A percentile compares a stretch with the other conserved stretches of the same genome.
Conservation (phyloP, 306 rosid species). For the Heteromeles arbutifolia region DNA sequence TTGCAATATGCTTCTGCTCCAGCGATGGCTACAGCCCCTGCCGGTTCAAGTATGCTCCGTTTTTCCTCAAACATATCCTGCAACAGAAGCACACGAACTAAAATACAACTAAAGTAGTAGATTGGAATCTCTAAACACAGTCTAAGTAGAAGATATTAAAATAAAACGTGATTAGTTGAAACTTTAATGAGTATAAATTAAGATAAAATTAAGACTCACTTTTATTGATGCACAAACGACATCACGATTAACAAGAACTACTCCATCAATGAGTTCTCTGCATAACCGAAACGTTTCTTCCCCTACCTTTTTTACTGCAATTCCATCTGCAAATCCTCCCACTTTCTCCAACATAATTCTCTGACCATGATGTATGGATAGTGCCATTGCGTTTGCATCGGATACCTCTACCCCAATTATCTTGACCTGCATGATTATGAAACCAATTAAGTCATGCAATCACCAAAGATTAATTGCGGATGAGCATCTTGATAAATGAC, state of each 20-base stretch:
- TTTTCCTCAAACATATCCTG: constrained; percentile 98
- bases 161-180: neutral
- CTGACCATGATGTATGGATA: constrained; percentile 72
- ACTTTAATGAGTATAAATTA: neutral
- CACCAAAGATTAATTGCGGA: neutral
- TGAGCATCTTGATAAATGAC: neutral
- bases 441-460: neutral
- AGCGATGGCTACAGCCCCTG: constrained; percentile 92
- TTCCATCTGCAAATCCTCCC: constrained; percentile 94
- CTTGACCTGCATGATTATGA: constrained; percentile 51
- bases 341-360: constrained; percentile 69
- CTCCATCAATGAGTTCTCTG: constrained; percentile 75
- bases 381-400: constrained; percentile 94
- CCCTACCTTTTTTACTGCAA: constrained; percentile 93
- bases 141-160: too few species aligned
- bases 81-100: neutral
- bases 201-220: constrained; percentile 29
- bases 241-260: constrained; percentile 84
- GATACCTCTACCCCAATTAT: constrained; percentile 83
- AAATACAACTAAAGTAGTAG: neutral
- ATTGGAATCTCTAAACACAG: too few species aligned
- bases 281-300: constrained; percentile 81
- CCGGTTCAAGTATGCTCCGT: constrained; percentile 91
- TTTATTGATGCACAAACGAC: constrained; percentile 94
- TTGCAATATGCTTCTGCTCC: constrained; percentile 99